Base-by-base conservation (phyloP, 768 basidiomycete genomes). In the Pisolithus albus region DNA sequence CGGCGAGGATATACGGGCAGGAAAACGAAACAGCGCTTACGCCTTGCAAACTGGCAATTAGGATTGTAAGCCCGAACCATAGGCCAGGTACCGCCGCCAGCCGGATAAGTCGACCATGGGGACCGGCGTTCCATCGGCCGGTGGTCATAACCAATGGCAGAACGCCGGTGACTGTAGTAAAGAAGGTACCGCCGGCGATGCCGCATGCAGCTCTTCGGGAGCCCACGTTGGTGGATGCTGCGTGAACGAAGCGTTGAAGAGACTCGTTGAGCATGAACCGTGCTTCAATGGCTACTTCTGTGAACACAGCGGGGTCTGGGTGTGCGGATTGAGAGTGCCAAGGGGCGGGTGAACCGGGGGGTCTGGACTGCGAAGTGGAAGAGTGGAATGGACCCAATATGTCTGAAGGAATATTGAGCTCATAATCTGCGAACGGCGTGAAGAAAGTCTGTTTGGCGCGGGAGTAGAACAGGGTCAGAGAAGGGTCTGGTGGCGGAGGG, bases 361-460 rank as follows among this genome's bases (percentile, higher is more conserved):
- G 50, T 9, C 56, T 55, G 6, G 55, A 42, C 3, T 48, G 53
- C 38, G 10, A 28, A 0, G 47, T 21, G 1, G 72, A 58, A 1
- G 61, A 62, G 55, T 82, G 77, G 59, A 83, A 79, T 11, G 82
- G 79, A 1, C 82, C 77, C 32, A 88, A 78, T 28, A 84, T 66
- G 47, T 79, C 78, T 8, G 83, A 83, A 10, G 84, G 76, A 23
- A 89, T 76, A 54, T 84, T 77, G 58, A 89, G 81, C 55, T 88
- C 86, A 59, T 85, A 89, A 40, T 76, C 73, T 43, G 82, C 80
- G 51, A 79, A 79, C 18, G 85, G 85, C 3, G 82, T 84, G 55
- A 89, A 79, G 63, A 91, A 91, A 0, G 88, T 90, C 61, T 86
- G 80, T 58, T 88, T 88, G 9, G 88, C 88, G 36, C 87, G 82